These are phyloP conservation scores for Albugo candida DNA, from an alignment of 352 stramenopile species.

Conservation along the genomic window DNA sequence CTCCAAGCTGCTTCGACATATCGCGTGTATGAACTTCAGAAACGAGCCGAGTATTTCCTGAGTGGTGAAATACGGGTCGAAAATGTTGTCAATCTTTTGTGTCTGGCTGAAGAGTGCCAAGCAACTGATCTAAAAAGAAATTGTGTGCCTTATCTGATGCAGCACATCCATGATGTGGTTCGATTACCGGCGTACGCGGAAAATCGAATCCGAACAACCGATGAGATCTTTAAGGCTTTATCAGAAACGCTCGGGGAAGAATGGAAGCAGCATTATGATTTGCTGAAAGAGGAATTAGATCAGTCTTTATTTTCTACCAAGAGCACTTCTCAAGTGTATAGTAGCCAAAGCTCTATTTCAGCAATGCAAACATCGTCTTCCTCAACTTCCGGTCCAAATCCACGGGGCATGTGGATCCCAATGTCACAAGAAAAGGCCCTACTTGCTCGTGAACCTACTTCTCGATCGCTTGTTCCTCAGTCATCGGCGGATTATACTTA, in stretches of 20 bases:
- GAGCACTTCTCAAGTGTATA: too few species aligned
- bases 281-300: too few species aligned
- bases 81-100: conserved; percentile 61
- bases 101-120: conserved; percentile 54
- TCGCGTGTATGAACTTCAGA: conserved; percentile 68
- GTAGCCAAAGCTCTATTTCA: too few species aligned
- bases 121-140: conserved; percentile 71
- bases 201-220: conserved; percentile 57
- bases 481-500: conserved; percentile 8
- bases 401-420: too few species aligned
- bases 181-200: conserved; percentile 47
- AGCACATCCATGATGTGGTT: conserved; percentile 72
- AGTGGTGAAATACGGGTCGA: conserved; percentile 59
- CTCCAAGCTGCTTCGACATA: conserved; percentile 63
- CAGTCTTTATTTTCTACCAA: too few species aligned
- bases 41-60: conserved; percentile 63
- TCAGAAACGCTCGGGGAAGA: conserved; percentile 51
- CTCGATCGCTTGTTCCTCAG: too few species aligned
- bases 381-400: too few species aligned
- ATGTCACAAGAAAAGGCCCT: too few species aligned
- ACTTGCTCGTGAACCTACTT: too few species aligned
- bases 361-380: too few species aligned
- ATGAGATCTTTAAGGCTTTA: conserved; percentile 70
- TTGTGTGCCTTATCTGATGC: conserved; percentile 71
- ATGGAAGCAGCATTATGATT: conserved; percentile 21